Evolutionary conservation across 225 moss, liverwort and hornwort species (phyloP).

Genomic region (Anthoceros angustus): DNA sequence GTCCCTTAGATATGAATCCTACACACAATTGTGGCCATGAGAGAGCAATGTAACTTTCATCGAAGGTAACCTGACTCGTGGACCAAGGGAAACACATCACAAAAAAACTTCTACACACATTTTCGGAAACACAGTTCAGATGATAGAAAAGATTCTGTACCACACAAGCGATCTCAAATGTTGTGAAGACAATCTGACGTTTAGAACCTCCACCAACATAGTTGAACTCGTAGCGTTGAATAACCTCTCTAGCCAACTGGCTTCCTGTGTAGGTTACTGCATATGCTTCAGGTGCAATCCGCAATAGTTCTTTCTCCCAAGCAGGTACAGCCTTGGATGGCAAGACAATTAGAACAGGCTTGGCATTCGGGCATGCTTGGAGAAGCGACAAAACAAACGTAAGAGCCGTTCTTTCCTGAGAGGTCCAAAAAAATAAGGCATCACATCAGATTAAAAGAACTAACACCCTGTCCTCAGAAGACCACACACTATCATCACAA

Average conservation of each 20-base stretch:
- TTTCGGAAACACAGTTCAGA: background rate
- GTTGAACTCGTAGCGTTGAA: conserved; percentile 55
- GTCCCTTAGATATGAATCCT: conserved; percentile 46
- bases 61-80: conserved; percentile 4
- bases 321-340: conserved; percentile 40
- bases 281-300: conserved; percentile 49
- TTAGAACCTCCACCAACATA: conserved; percentile 27
- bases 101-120: background rate
- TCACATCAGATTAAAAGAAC: background rate
- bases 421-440: conserved; percentile 5
- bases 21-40: conserved; percentile 14
- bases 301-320: conserved; percentile 65
- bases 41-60: conserved; percentile 2
- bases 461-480: background rate
- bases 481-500: background rate
- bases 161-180: conserved; percentile 51
- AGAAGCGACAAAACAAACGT: conserved; percentile 65
- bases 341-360: conserved; percentile 60
- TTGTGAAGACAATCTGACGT: conserved; percentile 73
- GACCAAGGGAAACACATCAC: background rate
- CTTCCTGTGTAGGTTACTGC: conserved; percentile 54
- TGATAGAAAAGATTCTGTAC: conserved; percentile 26
- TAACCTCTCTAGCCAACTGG: conserved; percentile 49
- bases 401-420: conserved; percentile 72
- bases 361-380: conserved; percentile 49